Conservation (phyloP, 352 stramenopile genomes). For the Phytophthora tubulina region DNA sequence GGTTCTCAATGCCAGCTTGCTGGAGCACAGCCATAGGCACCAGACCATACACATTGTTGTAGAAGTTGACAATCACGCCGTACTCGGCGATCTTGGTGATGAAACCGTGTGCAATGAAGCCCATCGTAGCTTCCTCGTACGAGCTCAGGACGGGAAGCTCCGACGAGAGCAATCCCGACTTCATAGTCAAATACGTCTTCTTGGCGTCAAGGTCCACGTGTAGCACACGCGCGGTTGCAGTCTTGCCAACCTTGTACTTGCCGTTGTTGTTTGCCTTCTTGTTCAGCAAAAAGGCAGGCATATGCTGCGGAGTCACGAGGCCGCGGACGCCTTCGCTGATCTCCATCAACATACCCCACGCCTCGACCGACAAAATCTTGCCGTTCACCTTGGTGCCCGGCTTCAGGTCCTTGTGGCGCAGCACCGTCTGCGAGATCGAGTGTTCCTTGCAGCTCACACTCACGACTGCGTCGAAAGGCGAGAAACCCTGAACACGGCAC, state of each 20-base stretch:
- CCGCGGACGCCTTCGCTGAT: constrained; percentile 88
- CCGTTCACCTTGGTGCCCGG: constrained; percentile 79
- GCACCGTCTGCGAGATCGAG: constrained; percentile 76
- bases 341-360: constrained; percentile 87
- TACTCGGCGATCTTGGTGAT: constrained; percentile 95
- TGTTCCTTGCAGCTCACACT: constrained; percentile 86
- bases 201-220: constrained; percentile 90
- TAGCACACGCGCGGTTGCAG: constrained; percentile 82
- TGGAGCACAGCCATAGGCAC: constrained; percentile 89
- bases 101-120: constrained; percentile 88
- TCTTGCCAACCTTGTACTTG: constrained; percentile 87
- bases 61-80: constrained; percentile 96
- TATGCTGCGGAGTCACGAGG: constrained; percentile 78
- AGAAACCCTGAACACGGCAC: constrained; percentile 86
- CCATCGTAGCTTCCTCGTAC: constrained; percentile 78
- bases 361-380: constrained; percentile 85
- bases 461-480: constrained; percentile 88
- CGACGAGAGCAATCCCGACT: constrained; percentile 83
- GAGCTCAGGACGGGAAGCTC: constrained; percentile 80
- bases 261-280: constrained; percentile 66
- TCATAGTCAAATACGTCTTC: constrained; percentile 94
- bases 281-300: constrained; percentile 78
- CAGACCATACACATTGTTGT: constrained; percentile 95
- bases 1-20: constrained; percentile 83
- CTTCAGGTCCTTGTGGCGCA: constrained; percentile 84